Percentiles rank a stretch among this genome's conserved stretches.
phyloP scores from a whole-genome alignment of 2,329 filamentous ascomycete species.

The Trichoderma koningii region DNA sequence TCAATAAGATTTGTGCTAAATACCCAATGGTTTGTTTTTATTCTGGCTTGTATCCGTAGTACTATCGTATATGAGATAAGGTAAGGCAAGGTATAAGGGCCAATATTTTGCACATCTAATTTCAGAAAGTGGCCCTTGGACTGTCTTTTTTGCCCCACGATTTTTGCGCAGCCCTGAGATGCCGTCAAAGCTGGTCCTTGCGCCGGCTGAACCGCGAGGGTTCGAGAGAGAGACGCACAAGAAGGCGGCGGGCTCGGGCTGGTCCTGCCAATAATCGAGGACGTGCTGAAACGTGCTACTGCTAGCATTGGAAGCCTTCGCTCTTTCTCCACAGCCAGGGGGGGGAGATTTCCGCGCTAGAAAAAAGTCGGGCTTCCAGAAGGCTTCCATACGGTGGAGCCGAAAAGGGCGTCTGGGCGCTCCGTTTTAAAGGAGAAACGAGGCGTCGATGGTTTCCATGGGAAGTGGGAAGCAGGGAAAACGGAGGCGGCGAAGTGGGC shows the following conservation, averaged over 20 bases:
- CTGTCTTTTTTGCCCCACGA: conserved; percentile 5
- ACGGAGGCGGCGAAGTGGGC: conserved; percentile 16
- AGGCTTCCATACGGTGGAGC: conserved; percentile 26
- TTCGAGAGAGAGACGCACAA: neutral
- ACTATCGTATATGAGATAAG: too few relatives aligned
- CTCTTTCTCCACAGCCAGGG: neutral
- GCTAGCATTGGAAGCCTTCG: neutral
- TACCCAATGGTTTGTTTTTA: neutral
- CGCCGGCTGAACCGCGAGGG: conserved; percentile 16
- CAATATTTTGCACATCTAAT: conserved; percentile 15
- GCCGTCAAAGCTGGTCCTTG: conserved; percentile 9
- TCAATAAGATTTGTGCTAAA: neutral
- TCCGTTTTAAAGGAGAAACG: conserved; percentile 18
- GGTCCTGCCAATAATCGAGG: conserved; percentile 17
- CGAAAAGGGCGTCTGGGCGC: conserved; percentile 20
- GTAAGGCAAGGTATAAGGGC: neutral
- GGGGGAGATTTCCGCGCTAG: conserved; percentile 22
- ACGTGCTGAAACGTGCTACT: conserved; percentile 23
- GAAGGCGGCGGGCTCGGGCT: neutral
- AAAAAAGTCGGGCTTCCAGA: conserved; percentile 25
- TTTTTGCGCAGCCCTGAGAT: conserved; percentile 13
- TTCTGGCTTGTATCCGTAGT: too few relatives aligned
- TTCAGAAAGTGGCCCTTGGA: conserved; percentile 22
- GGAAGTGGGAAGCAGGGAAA: neutral
- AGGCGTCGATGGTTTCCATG: neutral